Conservation (phyloP, 148 eudicot genomes). For the Cornus kousa region DNA sequence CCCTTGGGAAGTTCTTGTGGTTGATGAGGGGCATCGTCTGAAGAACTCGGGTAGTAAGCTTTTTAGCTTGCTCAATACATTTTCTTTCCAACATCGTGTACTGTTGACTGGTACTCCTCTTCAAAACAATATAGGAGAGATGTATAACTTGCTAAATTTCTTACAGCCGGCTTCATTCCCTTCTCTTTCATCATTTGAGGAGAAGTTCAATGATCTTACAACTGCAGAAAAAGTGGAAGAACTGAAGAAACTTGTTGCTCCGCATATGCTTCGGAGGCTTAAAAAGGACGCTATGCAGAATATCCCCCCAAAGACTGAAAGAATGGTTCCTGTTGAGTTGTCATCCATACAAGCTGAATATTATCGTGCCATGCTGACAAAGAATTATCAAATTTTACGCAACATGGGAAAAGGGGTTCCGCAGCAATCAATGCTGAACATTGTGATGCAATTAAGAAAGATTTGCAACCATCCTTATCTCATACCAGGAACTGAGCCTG, state of each 20-base stretch:
- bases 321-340: slow-evolving; percentile 96
- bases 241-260: slow-evolving; percentile 93
- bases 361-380: slow-evolving; percentile 96
- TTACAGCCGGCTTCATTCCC: slow-evolving; percentile 92
- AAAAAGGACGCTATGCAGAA: slow-evolving; percentile 97
- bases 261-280: slow-evolving; percentile 97
- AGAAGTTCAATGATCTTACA: slow-evolving; percentile 86
- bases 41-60: slow-evolving; percentile 89
- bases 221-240: slow-evolving; percentile 92
- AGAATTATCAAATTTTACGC: slow-evolving; percentile 88
- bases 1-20: slow-evolving; percentile 98
- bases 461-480: slow-evolving; percentile 99
- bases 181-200: slow-evolving; percentile 82
- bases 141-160: slow-evolving; percentile 90
- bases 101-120: slow-evolving; percentile 98
- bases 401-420: slow-evolving; percentile 91
- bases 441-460: slow-evolving; percentile 96
- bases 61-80: slow-evolving; percentile 81
- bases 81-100: slow-evolving; percentile 88
- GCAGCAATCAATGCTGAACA: slow-evolving; percentile 95
- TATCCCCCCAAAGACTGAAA: slow-evolving; percentile 96
- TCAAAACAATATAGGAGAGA: slow-evolving; percentile 89
- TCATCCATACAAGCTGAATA: slow-evolving; percentile 96
- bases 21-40: slow-evolving; percentile 96
- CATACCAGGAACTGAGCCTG: slow-evolving; percentile 98